phyloP scores from a whole-genome alignment of 176 grass and related monocot species.

The Aegilops sharonensis region DNA sequence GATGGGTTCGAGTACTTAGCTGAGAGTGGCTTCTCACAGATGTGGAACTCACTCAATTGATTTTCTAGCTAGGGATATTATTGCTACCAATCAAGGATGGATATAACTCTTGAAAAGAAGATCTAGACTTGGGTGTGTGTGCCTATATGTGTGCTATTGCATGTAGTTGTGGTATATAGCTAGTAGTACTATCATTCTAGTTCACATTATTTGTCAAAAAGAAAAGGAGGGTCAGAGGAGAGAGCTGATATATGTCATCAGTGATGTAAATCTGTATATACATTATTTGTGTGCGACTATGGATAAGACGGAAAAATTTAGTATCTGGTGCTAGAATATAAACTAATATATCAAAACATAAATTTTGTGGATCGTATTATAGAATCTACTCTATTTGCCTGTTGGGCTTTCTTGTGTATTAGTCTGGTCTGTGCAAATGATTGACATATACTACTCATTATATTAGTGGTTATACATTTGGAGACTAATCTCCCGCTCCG shows the following conservation, averaged over 20 bases:
- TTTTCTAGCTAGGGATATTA: conserved; percentile 32
- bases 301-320: neutral
- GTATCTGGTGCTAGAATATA: conserved; percentile 5
- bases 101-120: conserved; percentile 23
- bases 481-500: neutral
- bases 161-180: conserved; percentile 39
- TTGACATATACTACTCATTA: neutral
- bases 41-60: conserved; percentile 63
- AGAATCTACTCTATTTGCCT: neutral
- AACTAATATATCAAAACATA: neutral
- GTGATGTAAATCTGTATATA: conserved; percentile 39
- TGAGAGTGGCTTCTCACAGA: conserved; percentile 65
- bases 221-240: neutral
- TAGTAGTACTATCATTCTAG: neutral
- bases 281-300: conserved; percentile 48
- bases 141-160: conserved; percentile 41
- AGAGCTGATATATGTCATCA: neutral
- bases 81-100: conserved; percentile 8
- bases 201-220: conserved; percentile 23
- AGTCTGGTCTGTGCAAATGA: neutral
- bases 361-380: neutral
- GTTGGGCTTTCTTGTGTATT: neutral
- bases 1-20: conserved; percentile 67
- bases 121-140: conserved; percentile 29
- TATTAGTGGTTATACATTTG: neutral